Evolutionary conservation across 805 yeast species (phyloP), one percentile per base, ranked within the genome.

Genomic region (Cyberlindnera subsufficiens): DNA sequence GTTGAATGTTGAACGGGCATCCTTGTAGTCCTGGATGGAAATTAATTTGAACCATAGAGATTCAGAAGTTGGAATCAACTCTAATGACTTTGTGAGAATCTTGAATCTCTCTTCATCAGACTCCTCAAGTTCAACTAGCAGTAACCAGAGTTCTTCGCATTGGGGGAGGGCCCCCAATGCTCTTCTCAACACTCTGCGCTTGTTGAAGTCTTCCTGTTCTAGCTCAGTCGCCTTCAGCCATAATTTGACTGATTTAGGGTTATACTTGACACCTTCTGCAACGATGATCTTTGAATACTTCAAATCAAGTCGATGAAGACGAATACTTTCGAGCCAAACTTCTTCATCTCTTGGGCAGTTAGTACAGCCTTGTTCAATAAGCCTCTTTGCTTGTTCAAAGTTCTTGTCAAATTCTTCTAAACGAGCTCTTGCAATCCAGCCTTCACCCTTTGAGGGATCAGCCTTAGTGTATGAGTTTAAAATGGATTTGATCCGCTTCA

Each of bases 381-480:
- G 47, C 18, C 63, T 63, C 41, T 74, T 73, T 0, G 98, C 96
- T 13, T 61, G 61, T 5, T 64, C 64, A 42, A 68, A 67, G 40
- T 78, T 79, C 35, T 71, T 71, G 1, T 81, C 82, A 36, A 72
- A 74, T 50, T 77, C 83, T 56, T 91, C 98, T 9, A 88, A 58
- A 37, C 87, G 64, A 0, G 96, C 95, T 38, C 88, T 77, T 0
- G 95, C 87, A 18, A 91, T 84, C 96, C 96, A 91, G 5, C 84
- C 86, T 38, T 76, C 75, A 0, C 95, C 75, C 44, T 80, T 82
- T 34, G 65, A 62, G 0, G 97, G 96, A 52, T 86, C 83, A 0
- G 87, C 66, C 49, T 75, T 77, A 30, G 95, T 70, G 49, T 86
- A 72, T 3, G 88, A 80, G n/a, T 75, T 66, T 37, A 90, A 68